Percentiles rank a stretch among this genome's conserved stretches.
Conservation (phyloP, 306 rosid genomes). For the Pterocarpus santalinus region DNA sequence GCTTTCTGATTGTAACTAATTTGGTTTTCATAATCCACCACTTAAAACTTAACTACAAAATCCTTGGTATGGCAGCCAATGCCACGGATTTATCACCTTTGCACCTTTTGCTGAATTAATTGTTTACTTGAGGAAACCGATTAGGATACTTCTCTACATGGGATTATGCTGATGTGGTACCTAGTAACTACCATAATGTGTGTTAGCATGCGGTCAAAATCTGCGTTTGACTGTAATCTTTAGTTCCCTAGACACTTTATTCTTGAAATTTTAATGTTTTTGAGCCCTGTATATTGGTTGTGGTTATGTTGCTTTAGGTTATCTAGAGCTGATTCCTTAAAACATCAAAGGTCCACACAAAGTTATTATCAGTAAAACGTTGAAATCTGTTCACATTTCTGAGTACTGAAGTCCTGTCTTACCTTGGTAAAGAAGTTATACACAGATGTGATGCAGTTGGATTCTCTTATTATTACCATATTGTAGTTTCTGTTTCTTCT, state of each 20-base stretch:
- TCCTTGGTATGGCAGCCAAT: not conserved
- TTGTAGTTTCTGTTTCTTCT: not conserved
- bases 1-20: slow-evolving; percentile 2
- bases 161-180: not conserved
- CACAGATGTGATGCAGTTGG: slow-evolving; percentile 5
- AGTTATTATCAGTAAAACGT: not conserved
- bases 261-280: not conserved
- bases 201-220: not conserved
- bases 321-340: not conserved
- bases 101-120: not conserved
- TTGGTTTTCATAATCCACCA: slow-evolving; percentile 32
- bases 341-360: not conserved
- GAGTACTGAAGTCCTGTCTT: not conserved
- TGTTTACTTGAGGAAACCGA: not conserved
- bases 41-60: not conserved
- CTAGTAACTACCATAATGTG: not conserved
- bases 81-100: not conserved
- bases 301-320: slow-evolving; percentile 1
- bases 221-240: not conserved
- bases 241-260: not conserved
- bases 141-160: not conserved
- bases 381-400: not conserved
- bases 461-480: not conserved
- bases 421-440: not conserved
- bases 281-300: not conserved